Conservation (phyloP, 805 yeast genomes). For the Candida vaughaniae region DNA sequence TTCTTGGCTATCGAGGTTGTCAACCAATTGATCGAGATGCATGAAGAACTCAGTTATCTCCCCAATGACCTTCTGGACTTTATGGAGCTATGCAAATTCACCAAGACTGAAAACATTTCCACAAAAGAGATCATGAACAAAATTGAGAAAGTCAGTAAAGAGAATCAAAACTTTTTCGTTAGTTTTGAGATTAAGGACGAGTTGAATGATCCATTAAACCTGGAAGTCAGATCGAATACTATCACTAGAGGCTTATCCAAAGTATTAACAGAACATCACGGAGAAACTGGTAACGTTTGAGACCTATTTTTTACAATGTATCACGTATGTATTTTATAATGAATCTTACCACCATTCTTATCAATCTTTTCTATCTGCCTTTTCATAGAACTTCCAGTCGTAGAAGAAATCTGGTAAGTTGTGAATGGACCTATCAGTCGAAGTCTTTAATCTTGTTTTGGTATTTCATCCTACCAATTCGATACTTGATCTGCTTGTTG, state of each 20-base stretch:
- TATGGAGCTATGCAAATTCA: constrained; percentile 37
- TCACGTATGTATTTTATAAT: too few species aligned
- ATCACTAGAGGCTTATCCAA: constrained; percentile 31
- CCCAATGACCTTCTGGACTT: constrained; percentile 63
- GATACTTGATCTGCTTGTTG: too few species aligned
- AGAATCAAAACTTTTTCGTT: constrained; percentile 29
- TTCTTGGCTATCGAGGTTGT: constrained; percentile 90
- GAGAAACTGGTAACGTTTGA: constrained; percentile 25
- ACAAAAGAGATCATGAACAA: constrained; percentile 38
- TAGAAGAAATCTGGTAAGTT: too few species aligned
- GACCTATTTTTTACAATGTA: too few species aligned
- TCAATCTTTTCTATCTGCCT: too few species aligned
- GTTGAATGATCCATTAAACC: constrained; percentile 18
- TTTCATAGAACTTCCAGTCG: too few species aligned
- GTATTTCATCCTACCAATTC: too few species aligned
- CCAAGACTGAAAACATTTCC: constrained; percentile 18
- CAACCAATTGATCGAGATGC: constrained; percentile 75
- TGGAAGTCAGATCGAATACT: constrained; percentile 29
- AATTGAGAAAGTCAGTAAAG: constrained; percentile 32
- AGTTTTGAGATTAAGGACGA: constrained; percentile 16
- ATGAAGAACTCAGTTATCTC: constrained; percentile 73
- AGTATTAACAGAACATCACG: constrained; percentile 26
- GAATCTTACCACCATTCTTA: too few species aligned
- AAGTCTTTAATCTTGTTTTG: too few species aligned
- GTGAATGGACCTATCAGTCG: too few species aligned